Evolutionary conservation across 2,329 filamentous ascomycete genomes (phyloP).

Genomic region (Fusarium pininemorale): DNA sequence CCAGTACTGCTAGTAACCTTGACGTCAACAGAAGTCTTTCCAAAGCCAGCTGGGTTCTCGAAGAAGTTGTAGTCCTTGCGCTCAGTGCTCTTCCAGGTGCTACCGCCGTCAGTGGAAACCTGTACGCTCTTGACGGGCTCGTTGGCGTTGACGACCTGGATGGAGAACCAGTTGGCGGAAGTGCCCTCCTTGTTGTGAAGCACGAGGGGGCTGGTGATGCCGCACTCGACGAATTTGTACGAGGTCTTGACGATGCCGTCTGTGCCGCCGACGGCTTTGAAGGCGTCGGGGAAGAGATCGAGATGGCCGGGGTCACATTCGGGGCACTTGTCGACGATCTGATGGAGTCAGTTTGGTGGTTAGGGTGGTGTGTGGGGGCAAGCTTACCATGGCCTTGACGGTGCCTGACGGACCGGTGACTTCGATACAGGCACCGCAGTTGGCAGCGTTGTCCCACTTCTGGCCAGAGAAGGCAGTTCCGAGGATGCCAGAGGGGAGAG

Average conservation of each 20-base stretch:
- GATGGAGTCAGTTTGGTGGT: not conserved
- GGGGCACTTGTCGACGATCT: slow-evolving; percentile 58
- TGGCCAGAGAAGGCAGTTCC: slow-evolving; percentile 69
- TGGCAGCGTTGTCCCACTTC: slow-evolving; percentile 63
- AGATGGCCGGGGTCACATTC: slow-evolving; percentile 54
- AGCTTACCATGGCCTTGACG: slow-evolving; percentile 70
- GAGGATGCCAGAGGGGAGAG: slow-evolving; percentile 64
- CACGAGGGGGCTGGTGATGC: slow-evolving; percentile 53
- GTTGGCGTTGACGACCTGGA: slow-evolving; percentile 72
- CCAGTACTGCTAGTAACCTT: slow-evolving; percentile 64
- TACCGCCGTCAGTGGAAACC: slow-evolving; percentile 68
- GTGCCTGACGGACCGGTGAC: slow-evolving; percentile 66
- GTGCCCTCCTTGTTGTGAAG: slow-evolving; percentile 57
- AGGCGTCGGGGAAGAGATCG: slow-evolving; percentile 57
- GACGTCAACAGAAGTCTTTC: slow-evolving; percentile 62
- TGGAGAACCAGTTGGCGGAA: slow-evolving; percentile 53
- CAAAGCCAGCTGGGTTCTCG: slow-evolving; percentile 66
- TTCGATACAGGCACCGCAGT: slow-evolving; percentile 70
- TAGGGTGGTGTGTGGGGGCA: not conserved
- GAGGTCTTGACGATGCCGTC: slow-evolving; percentile 50
- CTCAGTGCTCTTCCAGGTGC: slow-evolving; percentile 65
- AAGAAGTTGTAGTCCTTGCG: slow-evolving; percentile 70
- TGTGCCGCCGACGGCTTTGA: slow-evolving; percentile 48
- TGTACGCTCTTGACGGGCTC: slow-evolving; percentile 64
- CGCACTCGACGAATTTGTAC: slow-evolving; percentile 52